Conservation (phyloP, 192 early-diverging fungal genomes). For the Martensiomyces pterosporus region DNA sequence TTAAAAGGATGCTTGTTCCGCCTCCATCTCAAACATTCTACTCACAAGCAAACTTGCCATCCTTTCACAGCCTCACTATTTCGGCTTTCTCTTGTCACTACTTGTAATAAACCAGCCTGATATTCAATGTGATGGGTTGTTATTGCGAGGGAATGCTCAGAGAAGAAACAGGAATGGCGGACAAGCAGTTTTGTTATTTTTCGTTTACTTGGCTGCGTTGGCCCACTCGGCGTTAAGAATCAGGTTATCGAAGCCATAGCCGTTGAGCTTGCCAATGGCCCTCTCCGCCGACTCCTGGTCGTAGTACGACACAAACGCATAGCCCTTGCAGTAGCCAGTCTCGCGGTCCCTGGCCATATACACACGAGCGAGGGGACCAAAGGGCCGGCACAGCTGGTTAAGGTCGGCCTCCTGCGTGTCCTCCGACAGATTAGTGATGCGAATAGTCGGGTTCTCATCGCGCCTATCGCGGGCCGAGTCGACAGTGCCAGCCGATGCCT, state of each 20-base stretch:
- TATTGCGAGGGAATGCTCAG: too few relatives aligned
- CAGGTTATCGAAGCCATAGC: slow-evolving; percentile 93
- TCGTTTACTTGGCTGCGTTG: slow-evolving; percentile 14
- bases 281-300: slow-evolving; percentile 75
- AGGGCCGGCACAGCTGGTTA: slow-evolving; percentile 79
- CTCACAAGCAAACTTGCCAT: too few relatives aligned
- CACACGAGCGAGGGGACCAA: slow-evolving; percentile 78
- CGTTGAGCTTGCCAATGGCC: slow-evolving; percentile 84
- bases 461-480: slow-evolving; percentile 48
- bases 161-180: too few relatives aligned
- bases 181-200: slow-evolving; percentile 7
- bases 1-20: too few relatives aligned
- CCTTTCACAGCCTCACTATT: too few relatives aligned
- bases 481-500: slow-evolving; percentile 36
- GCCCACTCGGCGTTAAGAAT: slow-evolving; percentile 91
- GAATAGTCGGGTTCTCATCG: slow-evolving; percentile 70
- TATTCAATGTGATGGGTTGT: too few relatives aligned
- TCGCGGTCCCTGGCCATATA: slow-evolving; percentile 84
- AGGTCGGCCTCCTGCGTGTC: slow-evolving; percentile 87
- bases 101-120: too few relatives aligned
- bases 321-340: slow-evolving; percentile 86
- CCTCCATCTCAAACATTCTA: too few relatives aligned
- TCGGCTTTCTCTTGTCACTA: too few relatives aligned
- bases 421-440: slow-evolving; percentile 96
- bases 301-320: slow-evolving; percentile 89